Evolutionary conservation across 768 basidiomycete genomes (phyloP).

Genomic region (Inosperma sp.): DNA sequence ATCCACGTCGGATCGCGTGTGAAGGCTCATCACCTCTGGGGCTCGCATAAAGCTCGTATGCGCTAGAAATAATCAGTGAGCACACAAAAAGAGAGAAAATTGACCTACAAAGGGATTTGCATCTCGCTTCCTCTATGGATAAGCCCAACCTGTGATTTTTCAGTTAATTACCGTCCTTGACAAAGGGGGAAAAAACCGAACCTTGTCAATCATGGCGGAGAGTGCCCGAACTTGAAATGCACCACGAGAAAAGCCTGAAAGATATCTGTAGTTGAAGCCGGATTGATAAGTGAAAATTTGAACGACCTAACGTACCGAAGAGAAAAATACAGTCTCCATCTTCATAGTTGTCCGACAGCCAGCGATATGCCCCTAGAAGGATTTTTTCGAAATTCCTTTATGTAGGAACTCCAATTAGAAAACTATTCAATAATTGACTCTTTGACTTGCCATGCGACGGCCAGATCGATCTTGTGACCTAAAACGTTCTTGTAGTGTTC

Average conservation of each 20-base stretch:
- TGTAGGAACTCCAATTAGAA: background rate
- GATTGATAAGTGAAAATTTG: too few species aligned
- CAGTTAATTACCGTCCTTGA: background rate
- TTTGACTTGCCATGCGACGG: conserved; percentile 11
- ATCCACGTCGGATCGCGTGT: conserved; percentile 6
- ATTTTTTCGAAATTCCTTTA: conserved; percentile 33
- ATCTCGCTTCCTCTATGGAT: conserved; percentile 38
- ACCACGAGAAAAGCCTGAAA: conserved; percentile 44
- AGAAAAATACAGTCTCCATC: conserved; percentile 38
- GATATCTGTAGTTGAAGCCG: background rate
- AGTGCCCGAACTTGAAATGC: conserved; percentile 43
- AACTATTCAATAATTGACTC: too few species aligned
- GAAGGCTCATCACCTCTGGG: background rate
- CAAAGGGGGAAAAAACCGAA: conserved; percentile 11
- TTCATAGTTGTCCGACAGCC: conserved; percentile 39
- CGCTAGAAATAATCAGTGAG: conserved; percentile 7
- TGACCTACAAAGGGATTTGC: conserved; percentile 22
- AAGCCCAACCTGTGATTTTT: conserved; percentile 34
- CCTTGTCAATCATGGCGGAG: conserved; percentile 42
- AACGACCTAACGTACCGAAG: conserved; percentile 29
- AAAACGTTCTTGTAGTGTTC: conserved; percentile 15
- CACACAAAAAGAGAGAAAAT: too few species aligned
- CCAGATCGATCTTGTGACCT: conserved; percentile 9
- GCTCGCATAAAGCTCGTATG: conserved; percentile 15
- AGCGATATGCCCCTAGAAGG: conserved; percentile 36